A percentile compares a stretch with the other conserved stretches of the same genome.
Conservation (phyloP, 2,329 filamentous ascomycete species). For the Fusarium sp. region DNA sequence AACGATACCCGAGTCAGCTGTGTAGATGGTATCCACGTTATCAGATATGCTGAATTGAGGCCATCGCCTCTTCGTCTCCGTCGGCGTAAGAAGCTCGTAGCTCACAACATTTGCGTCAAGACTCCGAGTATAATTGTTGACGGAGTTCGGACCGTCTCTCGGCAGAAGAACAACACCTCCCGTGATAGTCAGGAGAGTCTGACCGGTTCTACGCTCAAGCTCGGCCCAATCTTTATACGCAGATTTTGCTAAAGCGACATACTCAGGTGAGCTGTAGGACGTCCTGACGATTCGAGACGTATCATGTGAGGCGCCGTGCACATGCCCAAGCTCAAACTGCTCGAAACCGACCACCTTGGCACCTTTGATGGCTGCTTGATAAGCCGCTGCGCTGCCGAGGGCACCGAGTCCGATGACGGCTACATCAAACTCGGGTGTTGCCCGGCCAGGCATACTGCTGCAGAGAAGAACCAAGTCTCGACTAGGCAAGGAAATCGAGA, state of each 20-base stretch:
- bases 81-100: conserved; percentile 38
- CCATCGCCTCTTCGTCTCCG: conserved; percentile 35
- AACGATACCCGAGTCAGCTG: conserved; percentile 42
- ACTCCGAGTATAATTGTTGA: conserved; percentile 11
- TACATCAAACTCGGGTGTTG: background rate
- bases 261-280: conserved; percentile 41
- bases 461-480: no score
- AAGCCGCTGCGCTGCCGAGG: conserved; percentile 37
- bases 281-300: conserved; percentile 46
- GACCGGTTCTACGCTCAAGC: conserved; percentile 37
- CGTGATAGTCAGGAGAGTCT: conserved; percentile 41
- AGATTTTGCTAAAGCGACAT: conserved; percentile 41
- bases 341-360: conserved; percentile 44
- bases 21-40: conserved; percentile 41
- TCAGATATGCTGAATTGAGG: conserved; percentile 37
- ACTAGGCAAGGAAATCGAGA: no score
- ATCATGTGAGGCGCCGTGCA: conserved; percentile 46
- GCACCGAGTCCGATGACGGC: conserved; percentile 24
- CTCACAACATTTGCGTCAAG: conserved; percentile 31
- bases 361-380: conserved; percentile 40
- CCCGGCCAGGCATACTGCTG: no score
- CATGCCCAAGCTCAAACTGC: conserved; percentile 46
- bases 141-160: background rate
- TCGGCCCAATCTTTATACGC: conserved; percentile 47
- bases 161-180: conserved; percentile 44